A percentile compares a stretch with the other conserved stretches of the same genome.
These are phyloP conservation scores for Microsporum canis DNA, from an alignment of 2,329 filamentous ascomycete genomes.

Conservation along the genomic window DNA sequence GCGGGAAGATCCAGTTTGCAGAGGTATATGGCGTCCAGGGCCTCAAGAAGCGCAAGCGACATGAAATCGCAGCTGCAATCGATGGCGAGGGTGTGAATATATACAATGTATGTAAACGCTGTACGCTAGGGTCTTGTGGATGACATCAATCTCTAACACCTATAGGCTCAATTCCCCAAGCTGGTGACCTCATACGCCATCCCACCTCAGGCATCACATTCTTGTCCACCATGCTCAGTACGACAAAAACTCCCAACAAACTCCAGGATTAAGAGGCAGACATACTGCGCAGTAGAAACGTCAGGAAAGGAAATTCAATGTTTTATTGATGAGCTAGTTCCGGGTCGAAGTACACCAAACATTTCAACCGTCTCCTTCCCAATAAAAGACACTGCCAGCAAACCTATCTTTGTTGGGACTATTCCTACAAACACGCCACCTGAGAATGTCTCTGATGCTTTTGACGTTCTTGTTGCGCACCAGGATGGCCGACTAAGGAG, in stretches of 20 bases:
- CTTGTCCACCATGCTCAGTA: conserved; percentile 48
- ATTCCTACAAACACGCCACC: conserved; percentile 22
- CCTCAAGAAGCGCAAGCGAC: conserved; percentile 50
- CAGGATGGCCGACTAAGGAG: conserved; percentile 34
- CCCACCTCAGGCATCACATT: conserved; percentile 48
- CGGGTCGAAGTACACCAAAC: conserved; percentile 22
- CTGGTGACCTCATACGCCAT: conserved; percentile 51
- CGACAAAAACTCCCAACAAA: conserved; percentile 40
- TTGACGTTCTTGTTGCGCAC: conserved; percentile 34
- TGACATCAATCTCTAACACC: background rate
- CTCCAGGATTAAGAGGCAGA: conserved; percentile 40
- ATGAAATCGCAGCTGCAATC: conserved; percentile 48
- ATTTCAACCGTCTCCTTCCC: conserved; percentile 32
- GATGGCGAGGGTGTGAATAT: conserved; percentile 53
- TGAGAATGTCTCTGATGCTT: conserved; percentile 21
- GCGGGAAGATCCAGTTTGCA: conserved; percentile 32
- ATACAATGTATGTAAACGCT: conserved; percentile 43
- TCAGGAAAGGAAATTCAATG: conserved; percentile 43
- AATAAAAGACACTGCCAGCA: conserved; percentile 28
- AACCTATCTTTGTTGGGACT: conserved; percentile 29
- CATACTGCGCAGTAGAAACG: conserved; percentile 43
- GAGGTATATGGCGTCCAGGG: conserved; percentile 44
- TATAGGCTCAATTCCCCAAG: conserved; percentile 49
- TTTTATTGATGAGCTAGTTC: conserved; percentile 41
- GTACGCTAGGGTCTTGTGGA: background rate